Base-by-base conservation (phyloP, 371 early-diverging fungal genomes). In the Rhizopus arrhizus region DNA sequence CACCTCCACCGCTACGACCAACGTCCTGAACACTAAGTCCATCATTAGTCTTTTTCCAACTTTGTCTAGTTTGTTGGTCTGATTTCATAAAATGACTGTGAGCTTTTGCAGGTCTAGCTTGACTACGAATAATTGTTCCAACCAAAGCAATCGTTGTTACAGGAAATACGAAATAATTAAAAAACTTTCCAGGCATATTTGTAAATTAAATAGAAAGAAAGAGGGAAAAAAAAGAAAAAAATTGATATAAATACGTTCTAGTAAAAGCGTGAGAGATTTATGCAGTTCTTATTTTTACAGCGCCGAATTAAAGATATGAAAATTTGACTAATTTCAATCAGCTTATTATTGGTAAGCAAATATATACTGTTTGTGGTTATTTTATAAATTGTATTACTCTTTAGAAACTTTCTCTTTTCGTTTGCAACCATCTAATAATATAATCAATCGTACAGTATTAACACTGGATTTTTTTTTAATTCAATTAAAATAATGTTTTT, bases 1-100 rank as follows among this genome's bases (percentile, higher is more conserved):
- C 67, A 58, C 79, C 79, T 55, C 79, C 79, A 58, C 76, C 59
- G 43, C 76, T 77, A 50, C 80, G 73, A 38, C 77, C 74, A n/a
- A 80, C 80, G 56, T 80, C 80, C 47, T 73, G 70, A 8, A 77
- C 72, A 53, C 77, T 75, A 43, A 77, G 51, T 29, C 80, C 80
- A 58, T 75, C 73, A 58, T 80, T 80, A 16, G 69, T 53, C 38
- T 68, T 63, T 51, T 63, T 64, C 80, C 80, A 80, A 54, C 69
- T 59, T 55, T 68, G 60, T 11, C 53, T 40, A 13, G 58, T 73
- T 7, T 64, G 12, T 9, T 68, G 72, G 36, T 67, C 56, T 5
- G 47, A n/a, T 42, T 63, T 68, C 68, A 79, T 79, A 47, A 68
- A 62, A 22, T 71, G 56, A 31, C 72, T 71, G 16, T 74, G 65